Evolutionary conservation across 192 early-diverging fungal species (phyloP).

Genomic region (Allomyces arbusculus): DNA sequence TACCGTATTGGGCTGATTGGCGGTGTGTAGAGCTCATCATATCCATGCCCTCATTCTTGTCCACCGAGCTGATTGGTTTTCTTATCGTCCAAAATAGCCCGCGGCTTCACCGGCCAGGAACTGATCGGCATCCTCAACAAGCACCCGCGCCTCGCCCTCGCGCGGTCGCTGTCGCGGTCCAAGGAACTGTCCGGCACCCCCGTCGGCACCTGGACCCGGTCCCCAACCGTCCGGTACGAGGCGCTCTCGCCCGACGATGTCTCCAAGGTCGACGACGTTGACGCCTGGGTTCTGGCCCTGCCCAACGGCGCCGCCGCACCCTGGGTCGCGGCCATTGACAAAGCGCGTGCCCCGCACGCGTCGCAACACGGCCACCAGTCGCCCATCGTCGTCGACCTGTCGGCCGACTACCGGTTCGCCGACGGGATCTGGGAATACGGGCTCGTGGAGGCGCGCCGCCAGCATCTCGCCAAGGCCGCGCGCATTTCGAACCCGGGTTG

Average conservation of each 20-base stretch:
- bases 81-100: constrained; percentile 22
- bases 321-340: constrained; percentile 64
- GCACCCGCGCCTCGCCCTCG: constrained; percentile 69
- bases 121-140: constrained; percentile 72
- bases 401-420: constrained; percentile 83
- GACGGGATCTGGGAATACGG: constrained; percentile 64
- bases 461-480: constrained; percentile 30
- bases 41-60: too few species aligned
- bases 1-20: constrained; percentile 78
- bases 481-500: constrained; percentile 92
- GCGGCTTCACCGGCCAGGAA: constrained; percentile 91
- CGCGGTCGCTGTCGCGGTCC: constrained; percentile 55
- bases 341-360: constrained; percentile 8
- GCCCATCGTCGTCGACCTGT: constrained; percentile 65
- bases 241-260: constrained; percentile 59
- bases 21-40: too few species aligned
- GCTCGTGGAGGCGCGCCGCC: constrained; percentile 55
- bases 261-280: constrained; percentile 43
- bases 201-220: constrained; percentile 54
- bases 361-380: constrained; percentile 25
- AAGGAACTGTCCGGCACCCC: constrained; percentile 81
- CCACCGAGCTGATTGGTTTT: too few species aligned
- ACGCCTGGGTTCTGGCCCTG: constrained; percentile 89
- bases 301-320: constrained; percentile 87
- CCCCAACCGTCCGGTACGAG: constrained; percentile 39